Evolutionary conservation across 2,329 filamentous ascomycete genomes (phyloP).

Genomic region (Thielaviopsis punctulata): DNA sequence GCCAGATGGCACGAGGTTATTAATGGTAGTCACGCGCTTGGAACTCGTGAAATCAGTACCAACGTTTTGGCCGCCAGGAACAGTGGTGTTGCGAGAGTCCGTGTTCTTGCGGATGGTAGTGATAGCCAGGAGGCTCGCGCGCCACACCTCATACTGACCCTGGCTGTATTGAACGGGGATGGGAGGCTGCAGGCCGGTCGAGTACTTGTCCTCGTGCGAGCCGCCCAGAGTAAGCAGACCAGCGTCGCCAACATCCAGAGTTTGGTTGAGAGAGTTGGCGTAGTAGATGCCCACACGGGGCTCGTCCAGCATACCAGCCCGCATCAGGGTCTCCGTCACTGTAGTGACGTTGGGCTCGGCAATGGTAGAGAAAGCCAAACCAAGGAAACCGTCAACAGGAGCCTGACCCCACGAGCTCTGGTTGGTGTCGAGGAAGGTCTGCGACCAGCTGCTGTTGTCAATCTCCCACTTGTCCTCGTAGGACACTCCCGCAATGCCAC

Average conservation of each 20-base stretch:
- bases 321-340: conserved; percentile 20
- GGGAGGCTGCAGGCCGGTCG: conserved; percentile 14
- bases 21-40: conserved; percentile 13
- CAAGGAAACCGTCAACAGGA: conserved; percentile 21
- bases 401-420: conserved; percentile 16
- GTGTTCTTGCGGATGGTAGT: conserved; percentile 10
- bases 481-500: conserved; percentile 15
- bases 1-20: background rate
- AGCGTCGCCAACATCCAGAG: background rate
- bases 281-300: conserved; percentile 20
- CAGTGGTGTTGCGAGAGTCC: conserved; percentile 1
- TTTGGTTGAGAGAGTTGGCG: conserved; percentile 13
- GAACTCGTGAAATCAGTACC: conserved; percentile 18
- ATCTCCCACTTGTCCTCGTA: conserved; percentile 17
- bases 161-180: conserved; percentile 12
- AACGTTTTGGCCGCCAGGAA: conserved; percentile 12
- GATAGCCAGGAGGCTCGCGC: conserved; percentile 14
- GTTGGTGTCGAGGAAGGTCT: conserved; percentile 19
- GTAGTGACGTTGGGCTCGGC: conserved; percentile 17
- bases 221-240: conserved; percentile 20
- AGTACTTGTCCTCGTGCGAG: conserved; percentile 18
- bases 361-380: conserved; percentile 20
- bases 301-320: conserved; percentile 17
- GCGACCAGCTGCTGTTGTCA: conserved; percentile 15
- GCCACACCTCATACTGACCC: conserved; percentile 19